Evolutionary conservation across 345 rosid genomes (phyloP).

Genomic region (Hibiscus trionum): DNA sequence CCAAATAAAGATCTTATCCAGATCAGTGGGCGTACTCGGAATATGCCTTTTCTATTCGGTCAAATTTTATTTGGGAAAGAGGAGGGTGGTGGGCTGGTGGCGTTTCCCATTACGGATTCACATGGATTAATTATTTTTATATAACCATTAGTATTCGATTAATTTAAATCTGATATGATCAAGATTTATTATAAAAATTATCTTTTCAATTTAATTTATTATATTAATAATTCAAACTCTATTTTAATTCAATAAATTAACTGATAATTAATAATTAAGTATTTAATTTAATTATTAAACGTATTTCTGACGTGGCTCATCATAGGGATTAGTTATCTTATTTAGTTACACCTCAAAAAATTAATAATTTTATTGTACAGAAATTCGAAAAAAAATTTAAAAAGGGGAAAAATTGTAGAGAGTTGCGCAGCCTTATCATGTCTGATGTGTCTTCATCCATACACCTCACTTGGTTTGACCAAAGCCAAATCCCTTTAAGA

Average conservation of each 20-base stretch:
- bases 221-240: too few species aligned
- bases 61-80: background rate
- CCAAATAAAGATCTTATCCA: conserved; percentile 9
- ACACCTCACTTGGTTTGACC: background rate
- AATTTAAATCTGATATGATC: too few species aligned
- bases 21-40: conserved; percentile 4
- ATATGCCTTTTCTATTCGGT: conserved; percentile 14
- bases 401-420: background rate
- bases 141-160: too few species aligned
- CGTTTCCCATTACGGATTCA: background rate
- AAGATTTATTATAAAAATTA: too few species aligned
- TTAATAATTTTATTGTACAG: too few species aligned
- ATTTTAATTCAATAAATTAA: too few species aligned
- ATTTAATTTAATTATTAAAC: too few species aligned
- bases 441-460: background rate
- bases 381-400: too few species aligned
- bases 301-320: background rate
- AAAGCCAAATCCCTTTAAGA: background rate
- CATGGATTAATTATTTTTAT: background rate
- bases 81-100: background rate
- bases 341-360: background rate
- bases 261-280: too few species aligned
- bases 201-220: too few species aligned
- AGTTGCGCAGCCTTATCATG: conserved; percentile 1
- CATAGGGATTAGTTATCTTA: background rate